These are phyloP conservation scores for Alternaria ventricosa DNA, from an alignment of 2,329 filamentous ascomycete genomes.

Conservation along the genomic window DNA sequence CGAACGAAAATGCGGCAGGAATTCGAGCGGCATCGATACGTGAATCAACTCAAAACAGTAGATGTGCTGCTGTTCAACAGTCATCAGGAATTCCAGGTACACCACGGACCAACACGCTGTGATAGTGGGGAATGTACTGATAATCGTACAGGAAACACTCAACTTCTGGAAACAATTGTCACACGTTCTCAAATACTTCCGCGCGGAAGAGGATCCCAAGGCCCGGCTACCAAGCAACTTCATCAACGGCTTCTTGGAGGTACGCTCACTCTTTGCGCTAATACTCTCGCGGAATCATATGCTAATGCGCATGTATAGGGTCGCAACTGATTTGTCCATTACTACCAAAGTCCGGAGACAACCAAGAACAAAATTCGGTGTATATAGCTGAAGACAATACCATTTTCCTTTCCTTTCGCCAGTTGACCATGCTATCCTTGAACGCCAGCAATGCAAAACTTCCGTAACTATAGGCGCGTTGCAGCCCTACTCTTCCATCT, in stretches of 20 bases:
- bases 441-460: slow-evolving; percentile 44
- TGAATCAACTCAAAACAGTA: slow-evolving; percentile 84
- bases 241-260: slow-evolving; percentile 94
- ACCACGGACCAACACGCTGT: slow-evolving; percentile 7
- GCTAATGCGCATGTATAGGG: slow-evolving; percentile 36
- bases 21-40: slow-evolving; percentile 94
- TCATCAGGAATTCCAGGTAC: slow-evolving; percentile 91
- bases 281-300: not conserved
- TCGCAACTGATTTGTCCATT: slow-evolving; percentile 41
- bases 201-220: slow-evolving; percentile 80
- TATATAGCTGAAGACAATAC: slow-evolving; percentile 47
- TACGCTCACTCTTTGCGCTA: slow-evolving; percentile 52
- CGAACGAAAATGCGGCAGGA: slow-evolving; percentile 95
- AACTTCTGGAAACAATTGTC: slow-evolving; percentile 99
- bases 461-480: not conserved
- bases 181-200: slow-evolving; percentile 97
- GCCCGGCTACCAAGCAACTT: slow-evolving; percentile 84
- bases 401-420: slow-evolving; percentile 45
- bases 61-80: slow-evolving; percentile 92
- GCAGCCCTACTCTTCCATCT: slow-evolving; percentile 33
- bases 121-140: not conserved
- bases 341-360: slow-evolving; percentile 6
- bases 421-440: slow-evolving; percentile 19
- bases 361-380: slow-evolving; percentile 30
- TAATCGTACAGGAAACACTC: slow-evolving; percentile 78